phyloP scores from a whole-genome alignment of 2,329 filamentous ascomycete genomes.

The Penicillium sp. region DNA sequence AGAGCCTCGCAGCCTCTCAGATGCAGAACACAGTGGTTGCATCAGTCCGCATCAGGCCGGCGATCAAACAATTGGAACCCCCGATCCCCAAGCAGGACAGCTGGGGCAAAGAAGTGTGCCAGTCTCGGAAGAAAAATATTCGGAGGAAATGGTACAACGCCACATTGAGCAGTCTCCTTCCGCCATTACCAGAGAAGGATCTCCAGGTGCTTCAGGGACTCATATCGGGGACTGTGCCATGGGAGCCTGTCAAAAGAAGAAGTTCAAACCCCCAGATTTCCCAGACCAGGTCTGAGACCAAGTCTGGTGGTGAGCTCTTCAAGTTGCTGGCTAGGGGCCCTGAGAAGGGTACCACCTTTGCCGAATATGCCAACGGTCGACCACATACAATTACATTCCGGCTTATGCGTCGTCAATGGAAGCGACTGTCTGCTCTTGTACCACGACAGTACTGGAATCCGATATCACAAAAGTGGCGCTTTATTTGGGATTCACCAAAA shows the following conservation, averaged over 20 bases:
- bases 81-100: slow-evolving; percentile 36
- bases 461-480: slow-evolving; percentile 20
- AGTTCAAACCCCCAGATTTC: slow-evolving; percentile 6
- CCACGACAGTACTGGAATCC: slow-evolving; percentile 30
- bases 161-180: slow-evolving; percentile 32
- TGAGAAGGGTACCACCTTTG: slow-evolving; percentile 36
- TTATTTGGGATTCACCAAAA: slow-evolving; percentile 32
- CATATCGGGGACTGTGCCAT: slow-evolving; percentile 32
- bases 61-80: slow-evolving; percentile 28
- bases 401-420: slow-evolving; percentile 41
- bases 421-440: slow-evolving; percentile 33
- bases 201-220: slow-evolving; percentile 35
- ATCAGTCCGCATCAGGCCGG: slow-evolving; percentile 22
- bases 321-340: slow-evolving; percentile 38
- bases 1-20: slow-evolving; percentile 37
- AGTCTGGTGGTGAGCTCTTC: slow-evolving; percentile 14
- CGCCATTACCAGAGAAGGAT: slow-evolving; percentile 41
- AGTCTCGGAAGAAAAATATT: slow-evolving; percentile 34
- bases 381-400: slow-evolving; percentile 42
- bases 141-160: slow-evolving; percentile 39
- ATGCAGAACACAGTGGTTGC: slow-evolving; percentile 27
- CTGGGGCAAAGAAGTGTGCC: slow-evolving; percentile 36
- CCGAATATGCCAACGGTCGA: slow-evolving; percentile 33
- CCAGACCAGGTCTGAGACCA: not conserved
- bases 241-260: slow-evolving; percentile 31